Conservation (phyloP, 2,329 filamentous ascomycete species). For the Rhynchosporium agropyri region DNA sequence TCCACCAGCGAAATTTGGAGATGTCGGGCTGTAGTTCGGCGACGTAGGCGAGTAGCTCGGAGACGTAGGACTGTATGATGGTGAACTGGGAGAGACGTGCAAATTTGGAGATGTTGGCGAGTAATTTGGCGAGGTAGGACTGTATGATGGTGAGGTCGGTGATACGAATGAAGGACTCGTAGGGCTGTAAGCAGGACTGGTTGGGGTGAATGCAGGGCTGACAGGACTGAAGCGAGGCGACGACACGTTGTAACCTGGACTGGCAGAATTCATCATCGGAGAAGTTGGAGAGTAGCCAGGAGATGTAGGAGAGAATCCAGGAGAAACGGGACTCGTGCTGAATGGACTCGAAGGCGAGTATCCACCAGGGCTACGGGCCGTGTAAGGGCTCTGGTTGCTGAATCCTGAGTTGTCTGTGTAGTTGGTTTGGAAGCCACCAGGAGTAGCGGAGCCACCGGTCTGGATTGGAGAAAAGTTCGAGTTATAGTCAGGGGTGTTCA, state of each 20-base stretch:
- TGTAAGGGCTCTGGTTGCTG: slow-evolving; percentile 42
- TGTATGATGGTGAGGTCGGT: slow-evolving; percentile 77
- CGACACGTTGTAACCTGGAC: slow-evolving; percentile 50
- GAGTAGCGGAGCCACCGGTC: slow-evolving; percentile 70
- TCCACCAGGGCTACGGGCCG: slow-evolving; percentile 57
- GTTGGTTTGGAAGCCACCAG: slow-evolving; percentile 64
- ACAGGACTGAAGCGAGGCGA: slow-evolving; percentile 62
- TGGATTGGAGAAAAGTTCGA: slow-evolving; percentile 77
- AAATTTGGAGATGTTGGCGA: slow-evolving; percentile 74
- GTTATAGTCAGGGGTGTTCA: slow-evolving; percentile 58
- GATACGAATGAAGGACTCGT: slow-evolving; percentile 44
- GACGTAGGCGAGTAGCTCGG: slow-evolving; percentile 38
- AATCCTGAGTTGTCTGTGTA: slow-evolving; percentile 70
- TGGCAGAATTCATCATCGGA: slow-evolving; percentile 58
- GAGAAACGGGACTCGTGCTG: slow-evolving; percentile 53
- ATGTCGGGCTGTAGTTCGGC: slow-evolving; percentile 39
- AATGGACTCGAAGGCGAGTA: slow-evolving; percentile 71
- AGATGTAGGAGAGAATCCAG: slow-evolving; percentile 42
- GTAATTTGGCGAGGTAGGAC: slow-evolving; percentile 74
- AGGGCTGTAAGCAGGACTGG: slow-evolving; percentile 42
- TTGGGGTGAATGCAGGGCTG: slow-evolving; percentile 46
- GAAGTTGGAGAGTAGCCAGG: slow-evolving; percentile 52
- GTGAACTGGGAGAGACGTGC: slow-evolving; percentile 37
- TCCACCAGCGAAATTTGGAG: slow-evolving; percentile 36
- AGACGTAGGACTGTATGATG: slow-evolving; percentile 40